Percentiles rank a stretch among this genome's conserved stretches.
phyloP scores from a whole-genome alignment of 2,329 filamentous ascomycete genomes.

The Acrocalymma vagum region DNA sequence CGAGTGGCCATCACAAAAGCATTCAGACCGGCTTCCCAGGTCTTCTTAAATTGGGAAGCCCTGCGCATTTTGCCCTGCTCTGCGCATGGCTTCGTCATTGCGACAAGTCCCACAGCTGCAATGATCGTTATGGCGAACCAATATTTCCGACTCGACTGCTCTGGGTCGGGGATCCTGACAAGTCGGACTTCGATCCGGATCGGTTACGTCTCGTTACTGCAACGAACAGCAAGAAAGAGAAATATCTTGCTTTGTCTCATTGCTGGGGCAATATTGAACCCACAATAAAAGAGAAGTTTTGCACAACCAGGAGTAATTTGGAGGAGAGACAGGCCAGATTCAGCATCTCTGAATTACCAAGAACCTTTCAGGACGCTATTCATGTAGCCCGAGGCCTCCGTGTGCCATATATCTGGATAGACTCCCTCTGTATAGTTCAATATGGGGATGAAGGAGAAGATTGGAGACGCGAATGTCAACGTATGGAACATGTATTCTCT shows the following conservation, averaged over 20 bases:
- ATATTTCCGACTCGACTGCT: slow-evolving; percentile 1
- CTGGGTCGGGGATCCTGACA: neutral
- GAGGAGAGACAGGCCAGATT: neutral
- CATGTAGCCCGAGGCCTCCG: slow-evolving; percentile 26
- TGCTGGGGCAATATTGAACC: neutral
- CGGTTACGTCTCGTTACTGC: neutral
- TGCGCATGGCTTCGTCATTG: slow-evolving; percentile 1
- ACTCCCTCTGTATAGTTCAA: slow-evolving; percentile 13
- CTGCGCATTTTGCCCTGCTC: neutral
- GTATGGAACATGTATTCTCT: slow-evolving; percentile 10
- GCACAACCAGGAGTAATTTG: neutral
- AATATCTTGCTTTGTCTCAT: slow-evolving; percentile 6
- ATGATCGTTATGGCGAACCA: neutral
- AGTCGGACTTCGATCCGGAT: neutral
- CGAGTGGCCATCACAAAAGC: no score
- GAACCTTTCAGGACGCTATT: slow-evolving; percentile 36
- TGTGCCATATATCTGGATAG: slow-evolving; percentile 37
- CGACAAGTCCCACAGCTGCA: slow-evolving; percentile 1
- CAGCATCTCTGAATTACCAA: slow-evolving; percentile 3
- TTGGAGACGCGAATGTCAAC: slow-evolving; percentile 6
- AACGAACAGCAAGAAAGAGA: neutral
- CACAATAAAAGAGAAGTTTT: neutral
- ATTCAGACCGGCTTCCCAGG: neutral
- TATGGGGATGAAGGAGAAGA: slow-evolving; percentile 5
- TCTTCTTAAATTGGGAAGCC: neutral